Conservation (phyloP, 495 filamentous ascomycete genomes). For the Thermochaetoides thermophila region DNA sequence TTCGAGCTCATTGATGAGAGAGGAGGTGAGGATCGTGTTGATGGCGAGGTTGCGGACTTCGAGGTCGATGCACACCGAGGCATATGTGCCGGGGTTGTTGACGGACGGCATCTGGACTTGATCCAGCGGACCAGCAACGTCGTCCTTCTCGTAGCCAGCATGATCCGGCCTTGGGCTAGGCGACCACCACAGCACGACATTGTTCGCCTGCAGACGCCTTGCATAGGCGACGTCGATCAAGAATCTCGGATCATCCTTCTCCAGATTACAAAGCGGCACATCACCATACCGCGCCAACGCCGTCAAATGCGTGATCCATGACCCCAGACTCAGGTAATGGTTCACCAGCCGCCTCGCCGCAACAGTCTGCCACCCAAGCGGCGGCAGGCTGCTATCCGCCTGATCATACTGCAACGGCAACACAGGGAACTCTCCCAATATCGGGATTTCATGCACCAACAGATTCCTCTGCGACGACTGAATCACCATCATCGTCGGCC, state of each 20-base stretch:
- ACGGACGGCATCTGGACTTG: constrained; percentile 87
- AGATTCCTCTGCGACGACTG: constrained; percentile 76
- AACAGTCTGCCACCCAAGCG: constrained; percentile 86
- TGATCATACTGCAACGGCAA: constrained; percentile 67
- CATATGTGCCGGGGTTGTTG: constrained; percentile 84
- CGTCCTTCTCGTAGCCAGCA: constrained; percentile 89
- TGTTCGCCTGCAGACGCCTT: constrained; percentile 73
- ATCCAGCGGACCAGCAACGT: constrained; percentile 70
- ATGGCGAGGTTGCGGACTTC: constrained; percentile 90
- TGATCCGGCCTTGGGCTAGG: constrained; percentile 74
- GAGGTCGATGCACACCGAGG: constrained; percentile 92
- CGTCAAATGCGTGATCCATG: constrained; percentile 80
- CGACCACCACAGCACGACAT: constrained; percentile 98
- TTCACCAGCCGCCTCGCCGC: constrained; percentile 72
- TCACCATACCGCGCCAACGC: constrained; percentile 84
- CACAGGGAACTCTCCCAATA: constrained; percentile 71
- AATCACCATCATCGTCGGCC: constrained; percentile 67
- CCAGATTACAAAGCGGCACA: constrained; percentile 87
- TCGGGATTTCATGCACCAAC: constrained; percentile 71
- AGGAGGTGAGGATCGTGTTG: constrained; percentile 93
- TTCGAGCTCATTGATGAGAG: constrained; percentile 94
- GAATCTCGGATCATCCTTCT: constrained; percentile 83
- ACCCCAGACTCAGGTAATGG: constrained; percentile 78
- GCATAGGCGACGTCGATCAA: constrained; percentile 95
- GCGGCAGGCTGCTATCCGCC: constrained; percentile 73